Evolutionary conservation across 345 rosid genomes (phyloP).

Genomic region (Populus euphratica): DNA sequence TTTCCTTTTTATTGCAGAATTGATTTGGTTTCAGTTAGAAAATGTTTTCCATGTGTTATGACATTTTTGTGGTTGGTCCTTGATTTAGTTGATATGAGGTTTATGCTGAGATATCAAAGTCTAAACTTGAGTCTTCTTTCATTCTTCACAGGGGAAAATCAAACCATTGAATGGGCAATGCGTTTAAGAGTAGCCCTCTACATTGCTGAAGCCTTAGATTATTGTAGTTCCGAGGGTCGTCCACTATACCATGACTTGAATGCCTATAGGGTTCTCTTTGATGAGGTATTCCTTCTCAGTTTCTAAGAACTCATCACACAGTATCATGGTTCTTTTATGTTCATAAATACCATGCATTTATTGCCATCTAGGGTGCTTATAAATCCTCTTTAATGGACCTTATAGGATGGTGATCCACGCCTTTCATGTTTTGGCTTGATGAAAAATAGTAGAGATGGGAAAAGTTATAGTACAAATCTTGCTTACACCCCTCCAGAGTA

Average conservation of each 20-base stretch:
- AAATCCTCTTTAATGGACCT: constrained; percentile 18
- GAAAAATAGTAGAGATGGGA: constrained; percentile 93
- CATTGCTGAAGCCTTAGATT: constrained; percentile 92
- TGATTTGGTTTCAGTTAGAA: too few species aligned
- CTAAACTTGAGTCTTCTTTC: constrained; percentile 17
- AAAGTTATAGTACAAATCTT: constrained; percentile 90
- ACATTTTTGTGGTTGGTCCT: background rate
- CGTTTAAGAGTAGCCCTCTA: constrained; percentile 83
- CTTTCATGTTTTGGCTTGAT: constrained; percentile 97
- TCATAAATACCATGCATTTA: background rate
- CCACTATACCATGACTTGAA: constrained; percentile 93
- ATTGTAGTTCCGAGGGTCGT: constrained; percentile 71
- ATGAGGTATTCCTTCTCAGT: constrained; percentile 57
- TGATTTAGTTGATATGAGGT: background rate
- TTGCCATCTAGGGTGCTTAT: constrained; percentile 2
- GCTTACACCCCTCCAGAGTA: constrained; percentile 97
- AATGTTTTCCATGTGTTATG: background rate
- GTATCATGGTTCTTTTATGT: background rate
- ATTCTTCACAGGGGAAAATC: constrained; percentile 75
- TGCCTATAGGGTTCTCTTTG: constrained; percentile 95
- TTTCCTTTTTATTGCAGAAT: background rate
- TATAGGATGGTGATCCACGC: constrained; percentile 93
- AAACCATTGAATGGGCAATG: constrained; percentile 95
- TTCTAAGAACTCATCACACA: background rate
- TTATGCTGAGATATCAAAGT: background rate